Conservation (phyloP, 2,329 filamentous ascomycete species). For the Sarocladiaceae sp. region DNA sequence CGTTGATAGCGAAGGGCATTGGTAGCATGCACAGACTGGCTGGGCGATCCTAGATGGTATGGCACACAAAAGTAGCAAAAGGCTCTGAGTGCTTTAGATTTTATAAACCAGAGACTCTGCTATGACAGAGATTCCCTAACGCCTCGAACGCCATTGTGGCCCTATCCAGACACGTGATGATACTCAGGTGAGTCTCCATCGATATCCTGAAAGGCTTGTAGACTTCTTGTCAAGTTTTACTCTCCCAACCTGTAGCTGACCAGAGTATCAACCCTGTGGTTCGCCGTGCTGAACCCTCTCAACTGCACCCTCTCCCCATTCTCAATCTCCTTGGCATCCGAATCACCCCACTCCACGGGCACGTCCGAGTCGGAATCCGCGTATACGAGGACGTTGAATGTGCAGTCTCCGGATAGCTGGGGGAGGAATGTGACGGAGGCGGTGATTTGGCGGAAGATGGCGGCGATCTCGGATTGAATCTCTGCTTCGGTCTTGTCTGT, state of each 20-base stretch:
- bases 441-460: slow-evolving; percentile 96
- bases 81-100: neutral
- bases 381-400: slow-evolving; percentile 97
- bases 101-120: neutral
- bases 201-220: neutral
- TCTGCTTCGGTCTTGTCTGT: slow-evolving; percentile 83
- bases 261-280: slow-evolving; percentile 88
- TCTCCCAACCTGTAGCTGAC: slow-evolving; percentile 78
- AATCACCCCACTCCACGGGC: slow-evolving; percentile 97
- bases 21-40: no score
- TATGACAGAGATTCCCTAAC: neutral
- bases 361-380: slow-evolving; percentile 96
- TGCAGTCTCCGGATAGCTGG: slow-evolving; percentile 84
- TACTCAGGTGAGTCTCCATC: no score
- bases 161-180: no score
- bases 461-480: slow-evolving; percentile 93
- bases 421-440: slow-evolving; percentile 96
- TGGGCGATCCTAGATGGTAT: neutral
- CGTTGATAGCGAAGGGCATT: slow-evolving; percentile 7
- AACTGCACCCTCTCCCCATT: slow-evolving; percentile 94
- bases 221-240: slow-evolving; percentile 11
- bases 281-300: slow-evolving; percentile 92
- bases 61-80: neutral
- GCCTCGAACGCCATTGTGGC: neutral
- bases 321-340: slow-evolving; percentile 93